Evolutionary conservation across 2,329 filamentous ascomycete species (phyloP), one percentile per base, ranked within the genome.

Genomic region (Ploettnerulaceae sp.): DNA sequence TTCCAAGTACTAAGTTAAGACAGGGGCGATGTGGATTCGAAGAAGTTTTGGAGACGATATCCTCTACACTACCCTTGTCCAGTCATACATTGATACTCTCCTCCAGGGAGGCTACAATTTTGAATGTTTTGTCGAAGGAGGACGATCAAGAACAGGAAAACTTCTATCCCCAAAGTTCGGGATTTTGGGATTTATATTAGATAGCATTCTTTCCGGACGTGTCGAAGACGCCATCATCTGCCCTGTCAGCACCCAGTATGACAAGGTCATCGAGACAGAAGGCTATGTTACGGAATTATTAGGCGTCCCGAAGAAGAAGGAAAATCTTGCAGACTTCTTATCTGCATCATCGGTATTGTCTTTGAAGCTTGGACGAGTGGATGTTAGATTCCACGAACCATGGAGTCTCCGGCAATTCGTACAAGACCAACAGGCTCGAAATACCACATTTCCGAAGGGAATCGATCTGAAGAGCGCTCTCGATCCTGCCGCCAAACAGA

Each of bases 221-320:
- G 89, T 95, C 0, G 75, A 94, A 36, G 93, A 98, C 66, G 84
- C 89, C 24, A 86, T 96, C 32, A 89, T 98, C 42, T 95, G 91
- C 58, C 93, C 93, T 0, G 93, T 98, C 35, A 94, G 87, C 65
- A 96, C 90, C 0, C 93, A 98, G 64, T 98, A 98, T 63, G 93
- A 98, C 72, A 98, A 97, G 64, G 93, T 98, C 46, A 94, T 98
- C 49, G 93, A 98, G 66, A 95, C 94, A 1, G 89, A 95, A 66
- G 93, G 89, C 4, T 98, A 98, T 61, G 91, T 97, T 34, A 93
- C 83, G 25, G 93, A 98, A 66, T 77, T 98, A 2, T 76, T 98
- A 0, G 93, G 93, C 3, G 84, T 94, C 52, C 93, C 93, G 0
- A 98, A 98, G 67, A 88, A 88, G 61, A 95, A 95, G 64, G 93